phyloP scores from a whole-genome alignment of 2,329 filamentous ascomycete genomes.

The Cladophialophora immunda region DNA sequence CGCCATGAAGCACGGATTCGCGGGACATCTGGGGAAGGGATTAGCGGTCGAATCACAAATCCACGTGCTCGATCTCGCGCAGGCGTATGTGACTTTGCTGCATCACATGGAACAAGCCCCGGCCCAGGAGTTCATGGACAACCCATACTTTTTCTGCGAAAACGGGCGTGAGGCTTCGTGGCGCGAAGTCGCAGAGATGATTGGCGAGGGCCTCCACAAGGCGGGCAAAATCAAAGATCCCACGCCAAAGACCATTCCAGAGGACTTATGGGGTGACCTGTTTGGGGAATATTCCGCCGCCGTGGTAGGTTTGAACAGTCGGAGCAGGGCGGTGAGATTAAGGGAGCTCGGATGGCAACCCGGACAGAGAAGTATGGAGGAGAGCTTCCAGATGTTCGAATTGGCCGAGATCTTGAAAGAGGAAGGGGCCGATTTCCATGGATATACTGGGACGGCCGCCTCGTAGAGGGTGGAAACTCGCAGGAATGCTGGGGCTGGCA shows the following conservation, averaged over 20 bases:
- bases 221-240: constrained; percentile 51
- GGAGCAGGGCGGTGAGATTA: constrained; percentile 55
- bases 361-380: constrained; percentile 52
- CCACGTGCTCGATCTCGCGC: constrained; percentile 59
- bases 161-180: constrained; percentile 56
- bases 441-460: constrained; percentile 8
- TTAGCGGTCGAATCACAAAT: constrained; percentile 53
- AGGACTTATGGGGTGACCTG: constrained; percentile 52
- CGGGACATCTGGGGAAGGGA: constrained; percentile 56
- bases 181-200: constrained; percentile 49
- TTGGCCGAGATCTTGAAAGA: constrained; percentile 33
- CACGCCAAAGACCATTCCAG: constrained; percentile 48
- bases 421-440: constrained; percentile 6
- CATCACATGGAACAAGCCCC: constrained; percentile 53
- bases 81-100: constrained; percentile 55
- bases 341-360: constrained; percentile 57
- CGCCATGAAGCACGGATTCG: constrained; percentile 58
- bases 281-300: constrained; percentile 49
- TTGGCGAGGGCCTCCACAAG: constrained; percentile 50
- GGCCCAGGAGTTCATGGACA: constrained; percentile 46
- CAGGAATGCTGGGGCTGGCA: background rate
- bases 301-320: constrained; percentile 54
- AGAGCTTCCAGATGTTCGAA: constrained; percentile 55
- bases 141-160: constrained; percentile 62
- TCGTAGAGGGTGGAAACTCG: background rate